phyloP scores from a whole-genome alignment of 805 yeast species.

The Zygotorulaspora sp. region DNA sequence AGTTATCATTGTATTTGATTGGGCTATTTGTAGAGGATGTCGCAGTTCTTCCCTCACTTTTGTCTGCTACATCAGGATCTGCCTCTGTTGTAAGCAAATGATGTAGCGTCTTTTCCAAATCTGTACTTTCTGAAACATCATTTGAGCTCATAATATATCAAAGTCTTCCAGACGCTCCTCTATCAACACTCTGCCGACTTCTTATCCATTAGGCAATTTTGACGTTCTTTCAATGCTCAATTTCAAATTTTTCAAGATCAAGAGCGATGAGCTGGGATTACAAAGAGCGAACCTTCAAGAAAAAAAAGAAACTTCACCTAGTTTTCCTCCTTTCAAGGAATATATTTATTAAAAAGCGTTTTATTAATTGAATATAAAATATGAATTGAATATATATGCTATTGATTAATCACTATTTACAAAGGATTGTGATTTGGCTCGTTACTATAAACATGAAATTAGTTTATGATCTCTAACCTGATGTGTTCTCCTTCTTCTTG shows the following conservation, averaged over 20 bases:
- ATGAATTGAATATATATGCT: constrained; percentile 1
- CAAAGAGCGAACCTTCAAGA: no score
- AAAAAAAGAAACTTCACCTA: no score
- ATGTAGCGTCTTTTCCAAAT: constrained; percentile 23
- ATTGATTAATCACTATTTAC: constrained; percentile 1
- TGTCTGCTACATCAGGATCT: not conserved
- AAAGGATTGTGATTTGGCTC: not conserved
- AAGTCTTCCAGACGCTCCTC: not conserved
- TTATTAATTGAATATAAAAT: not conserved
- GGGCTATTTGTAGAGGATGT: not conserved
- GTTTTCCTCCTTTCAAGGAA: no score
- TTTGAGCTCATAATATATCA: constrained; percentile 1
- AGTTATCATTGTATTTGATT: constrained; percentile 3
- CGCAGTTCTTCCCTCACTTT: not conserved
- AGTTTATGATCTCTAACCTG: not conserved
- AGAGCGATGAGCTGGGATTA: not conserved
- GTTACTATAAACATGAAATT: not conserved
- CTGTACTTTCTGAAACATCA: constrained; percentile 11
- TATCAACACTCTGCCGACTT: not conserved
- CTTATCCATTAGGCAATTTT: not conserved
- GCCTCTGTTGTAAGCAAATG: constrained; percentile 18
- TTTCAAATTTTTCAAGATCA: not conserved
- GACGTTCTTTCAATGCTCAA: not conserved
- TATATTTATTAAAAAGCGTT: no score
- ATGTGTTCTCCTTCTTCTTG: constrained; percentile 8